Conservation (phyloP, 257 asterid species). For the Lycium barbarum region DNA sequence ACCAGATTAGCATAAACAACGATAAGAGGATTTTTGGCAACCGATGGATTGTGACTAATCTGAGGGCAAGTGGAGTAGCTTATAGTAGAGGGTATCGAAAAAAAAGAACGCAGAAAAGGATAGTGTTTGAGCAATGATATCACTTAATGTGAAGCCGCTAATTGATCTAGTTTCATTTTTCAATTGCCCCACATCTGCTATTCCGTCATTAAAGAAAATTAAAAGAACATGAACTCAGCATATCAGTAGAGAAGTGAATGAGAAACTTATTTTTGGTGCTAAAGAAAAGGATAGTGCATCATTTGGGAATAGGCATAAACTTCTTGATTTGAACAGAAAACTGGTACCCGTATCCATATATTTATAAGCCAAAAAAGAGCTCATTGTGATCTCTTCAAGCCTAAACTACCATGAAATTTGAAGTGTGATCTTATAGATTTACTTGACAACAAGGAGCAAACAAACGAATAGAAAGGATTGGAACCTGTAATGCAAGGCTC, state of each 20-base stretch:
- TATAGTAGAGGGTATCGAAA: neutral
- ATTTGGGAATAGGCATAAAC: neutral
- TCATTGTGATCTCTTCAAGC: neutral
- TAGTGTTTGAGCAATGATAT: too few species aligned
- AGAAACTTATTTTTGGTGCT: conserved; percentile 18
- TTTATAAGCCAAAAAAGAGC: neutral
- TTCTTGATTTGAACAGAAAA: neutral
- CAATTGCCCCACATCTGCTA: too few species aligned
- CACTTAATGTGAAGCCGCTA: too few species aligned
- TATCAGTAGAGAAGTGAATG: neutral
- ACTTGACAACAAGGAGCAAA: conserved; percentile 20
- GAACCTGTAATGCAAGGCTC: conserved; percentile 90
- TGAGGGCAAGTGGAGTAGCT: neutral
- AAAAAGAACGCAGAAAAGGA: too few species aligned
- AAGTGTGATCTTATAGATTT: neutral
- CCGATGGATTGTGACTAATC: neutral
- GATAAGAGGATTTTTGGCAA: neutral
- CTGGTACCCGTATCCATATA: neutral
- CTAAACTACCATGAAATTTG: neutral
- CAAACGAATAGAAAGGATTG: conserved; percentile 20
- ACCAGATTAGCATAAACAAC: neutral
- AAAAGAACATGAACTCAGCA: neutral
- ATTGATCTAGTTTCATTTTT: too few species aligned
- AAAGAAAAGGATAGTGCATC: neutral
- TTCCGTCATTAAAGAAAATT: neutral